Base-by-base conservation (phyloP, 768 basidiomycete genomes). In the Mycena venus region DNA sequence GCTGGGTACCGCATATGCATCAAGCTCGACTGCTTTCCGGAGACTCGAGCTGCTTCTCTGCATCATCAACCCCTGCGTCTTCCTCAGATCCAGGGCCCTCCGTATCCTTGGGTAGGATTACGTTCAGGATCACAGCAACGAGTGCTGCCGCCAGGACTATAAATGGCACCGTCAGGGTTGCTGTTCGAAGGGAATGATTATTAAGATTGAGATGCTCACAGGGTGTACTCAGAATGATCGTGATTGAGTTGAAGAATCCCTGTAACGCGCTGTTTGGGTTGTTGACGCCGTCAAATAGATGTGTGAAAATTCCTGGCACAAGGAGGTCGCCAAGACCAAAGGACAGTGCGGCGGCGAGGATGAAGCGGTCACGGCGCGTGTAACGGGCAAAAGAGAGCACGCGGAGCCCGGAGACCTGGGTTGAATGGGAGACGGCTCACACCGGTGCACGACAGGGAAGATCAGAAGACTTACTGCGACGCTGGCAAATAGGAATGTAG, bases 401-500 rank as follows among this genome's bases (percentile, higher is more conserved):
- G 27, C 93, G 90, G 2, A 47, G 61, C 19, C 59, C 69, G 0
- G 61, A 63, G 19, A 90, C 88, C 23, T 42, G n/a, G n/a, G n/a
- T n/a, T n/a, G n/a, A 34, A 21, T 4, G n/a, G 53, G 23, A 38
- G n/a, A n/a, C n/a, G n/a, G n/a, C n/a, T n/a, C n/a, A n/a, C n/a
- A n/a, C n/a, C n/a, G n/a, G n/a, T 47, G 14, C 44, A 21, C 19
- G n/a, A 8, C 17, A 17, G 8, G 19, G 44, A 21, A 21, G 19
- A 2, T 15, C 2, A 8, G 44, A 8, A 1, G 53, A 7, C 23
- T 40, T 21, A 67, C 66, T 3, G 89, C 87, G 32, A 96, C 95
- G 36, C 88, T 91, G 0, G 94, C 92, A 78, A 96, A 96, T 8
- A 96, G 86, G 87, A 96, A 96, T 2, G 95, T 95, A 14, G 95